Percentiles rank a stretch among this genome's conserved stretches.
phyloP scores from a whole-genome alignment of 2,329 filamentous ascomycete genomes.

The Aspergillus clavatus region DNA sequence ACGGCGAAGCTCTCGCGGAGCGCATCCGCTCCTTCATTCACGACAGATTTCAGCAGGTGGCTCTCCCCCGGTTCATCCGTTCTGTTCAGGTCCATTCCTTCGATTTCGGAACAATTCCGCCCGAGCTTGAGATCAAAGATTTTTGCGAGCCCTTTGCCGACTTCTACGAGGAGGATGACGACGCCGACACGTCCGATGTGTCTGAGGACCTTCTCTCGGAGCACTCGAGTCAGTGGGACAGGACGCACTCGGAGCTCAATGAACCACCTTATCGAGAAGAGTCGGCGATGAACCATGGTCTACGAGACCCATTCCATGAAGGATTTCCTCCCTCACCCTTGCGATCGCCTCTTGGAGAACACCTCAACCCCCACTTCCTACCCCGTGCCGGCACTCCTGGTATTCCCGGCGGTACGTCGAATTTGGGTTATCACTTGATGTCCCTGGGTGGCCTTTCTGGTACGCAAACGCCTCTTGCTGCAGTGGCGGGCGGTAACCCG shows the following conservation, averaged over 20 bases:
- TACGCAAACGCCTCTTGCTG: constrained; percentile 45
- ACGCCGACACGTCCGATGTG: constrained; percentile 42
- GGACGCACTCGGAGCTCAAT: constrained; percentile 19
- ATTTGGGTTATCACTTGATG: constrained; percentile 46
- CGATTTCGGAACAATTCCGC: constrained; percentile 78
- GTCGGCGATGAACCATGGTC: constrained; percentile 21
- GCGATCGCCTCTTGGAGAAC: constrained; percentile 35
- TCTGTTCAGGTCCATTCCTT: constrained; percentile 93
- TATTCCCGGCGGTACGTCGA: constrained; percentile 48
- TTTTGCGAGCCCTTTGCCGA: constrained; percentile 93
- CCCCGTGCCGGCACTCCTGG: constrained; percentile 44
- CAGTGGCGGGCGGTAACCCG: constrained; percentile 41
- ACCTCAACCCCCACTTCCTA: constrained; percentile 39
- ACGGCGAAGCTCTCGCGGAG: constrained; percentile 78
- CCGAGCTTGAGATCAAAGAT: constrained; percentile 88
- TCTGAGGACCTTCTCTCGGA: constrained; percentile 31
- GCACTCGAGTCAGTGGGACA: constrained; percentile 19
- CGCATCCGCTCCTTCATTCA: constrained; percentile 90
- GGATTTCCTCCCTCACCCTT: constrained; percentile 29
- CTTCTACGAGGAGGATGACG: constrained; percentile 79
- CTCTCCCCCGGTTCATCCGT: constrained; percentile 91
- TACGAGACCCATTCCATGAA: constrained; percentile 28
- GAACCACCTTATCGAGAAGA: constrained; percentile 31
- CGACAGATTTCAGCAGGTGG: constrained; percentile 87
- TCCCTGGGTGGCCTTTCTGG: constrained; percentile 46